Conservation (phyloP, 495 filamentous ascomycete species). For the Talaromyces liani region DNA sequence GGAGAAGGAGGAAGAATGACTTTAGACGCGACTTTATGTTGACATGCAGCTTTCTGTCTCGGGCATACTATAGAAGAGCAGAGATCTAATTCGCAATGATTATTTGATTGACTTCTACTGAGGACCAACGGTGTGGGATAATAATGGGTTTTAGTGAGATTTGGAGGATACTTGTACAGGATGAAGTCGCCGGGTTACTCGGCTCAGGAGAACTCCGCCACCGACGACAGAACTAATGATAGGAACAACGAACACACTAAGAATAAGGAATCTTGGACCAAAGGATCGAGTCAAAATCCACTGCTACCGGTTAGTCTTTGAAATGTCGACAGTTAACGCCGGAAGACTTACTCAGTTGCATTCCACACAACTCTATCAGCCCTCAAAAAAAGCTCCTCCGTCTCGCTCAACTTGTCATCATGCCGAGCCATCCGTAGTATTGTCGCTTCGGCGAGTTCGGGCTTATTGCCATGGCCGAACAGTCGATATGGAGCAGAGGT, state of each 20-base stretch:
- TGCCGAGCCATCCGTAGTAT: constrained; percentile 10
- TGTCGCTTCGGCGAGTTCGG: constrained; percentile 13
- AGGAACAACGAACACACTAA: neutral
- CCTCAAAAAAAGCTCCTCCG: constrained; percentile 6
- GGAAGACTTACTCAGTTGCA: neutral
- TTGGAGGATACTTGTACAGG: neutral
- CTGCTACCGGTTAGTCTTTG: neutral
- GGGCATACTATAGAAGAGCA: neutral
- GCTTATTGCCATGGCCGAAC: constrained; percentile 12
- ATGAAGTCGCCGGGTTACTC: neutral
- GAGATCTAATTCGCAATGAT: neutral
- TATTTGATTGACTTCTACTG: neutral
- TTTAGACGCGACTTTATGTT: neutral
- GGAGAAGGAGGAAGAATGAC: neutral
- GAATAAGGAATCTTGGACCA: neutral
- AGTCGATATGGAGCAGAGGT: constrained; percentile 17
- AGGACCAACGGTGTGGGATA: neutral
- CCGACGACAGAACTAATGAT: neutral
- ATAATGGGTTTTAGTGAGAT: neutral
- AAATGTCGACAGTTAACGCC: neutral
- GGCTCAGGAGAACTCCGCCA: neutral
- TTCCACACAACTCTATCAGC: constrained; percentile 5
- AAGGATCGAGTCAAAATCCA: neutral
- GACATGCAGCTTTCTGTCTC: neutral
- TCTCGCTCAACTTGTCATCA: constrained; percentile 13